Evolutionary conservation across 129 eudicot genomes (phyloP), one percentile per base, ranked within the genome.

Genomic region (Centella asiatica): DNA sequence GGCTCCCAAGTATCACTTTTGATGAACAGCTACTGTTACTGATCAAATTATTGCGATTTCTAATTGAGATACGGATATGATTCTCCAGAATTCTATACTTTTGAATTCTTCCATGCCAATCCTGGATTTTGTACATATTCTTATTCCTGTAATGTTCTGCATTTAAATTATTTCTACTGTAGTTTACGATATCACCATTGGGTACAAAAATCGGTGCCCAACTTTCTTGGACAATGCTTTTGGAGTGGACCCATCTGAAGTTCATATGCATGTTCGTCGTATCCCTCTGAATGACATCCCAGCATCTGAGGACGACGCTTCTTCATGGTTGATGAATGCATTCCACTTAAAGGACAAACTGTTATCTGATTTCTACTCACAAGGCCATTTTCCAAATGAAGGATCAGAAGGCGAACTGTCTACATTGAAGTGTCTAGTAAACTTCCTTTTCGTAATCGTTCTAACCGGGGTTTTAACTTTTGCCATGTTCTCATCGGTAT

Each of bases 101-200:
- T 45, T n/a, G 14, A 24, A 48, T 20, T 8, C 32, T 17, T 37
- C 8, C 18, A 44, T 44, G 15, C 4, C 4, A 12, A 13, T 17
- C 19, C 19, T 44, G 13, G 19, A 13, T 13, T 12, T 12, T 44
- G 48, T 44, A 44, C 13, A 4, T 15, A 44, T 0, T 0, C 12
- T 6, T 48, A 20, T 31, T 47, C 31, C 22, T 11, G 15, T 6
- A 47, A 31, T 37, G 22, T 3, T 37, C 15, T 13, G 1, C 19
- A 44, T 31, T 10, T 26, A 0, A 15, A 44, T 46, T 54, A 20
- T 64, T 31, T 50, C 32, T 48, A 20, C 33, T 78, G 86, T 86
- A 92, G 99, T 92, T 59, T 92, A 92, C 76, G 99, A 92, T 69
- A 57, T 92, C 32, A 84, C 96, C 31, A 87, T 92, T 26, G 99